A percentile compares a stretch with the other conserved stretches of the same genome.
Conservation (phyloP, 805 yeast species). For the Starmerella lactis-condensi region DNA sequence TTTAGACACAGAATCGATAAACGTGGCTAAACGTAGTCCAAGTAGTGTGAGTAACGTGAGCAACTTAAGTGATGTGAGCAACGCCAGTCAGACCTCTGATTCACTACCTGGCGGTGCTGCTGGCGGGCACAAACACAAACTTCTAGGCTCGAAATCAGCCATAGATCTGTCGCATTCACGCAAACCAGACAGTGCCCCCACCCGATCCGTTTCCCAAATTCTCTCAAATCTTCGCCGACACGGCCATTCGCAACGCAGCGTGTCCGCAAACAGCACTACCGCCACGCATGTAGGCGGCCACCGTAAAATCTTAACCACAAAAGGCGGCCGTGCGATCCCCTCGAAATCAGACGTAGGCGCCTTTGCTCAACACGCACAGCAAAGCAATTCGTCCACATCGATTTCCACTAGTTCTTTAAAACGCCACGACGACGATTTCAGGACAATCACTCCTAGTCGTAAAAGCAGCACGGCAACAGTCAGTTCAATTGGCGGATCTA, state of each 20-base stretch:
- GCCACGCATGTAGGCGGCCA: conserved; percentile 2
- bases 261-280: conserved; percentile 5
- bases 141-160: conserved; percentile 2
- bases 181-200: conserved; percentile 5
- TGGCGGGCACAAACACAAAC: neutral
- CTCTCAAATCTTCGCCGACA: conserved; percentile 15
- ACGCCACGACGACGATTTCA: conserved; percentile 1
- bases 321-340: conserved; percentile 19
- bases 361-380: conserved; percentile 6
- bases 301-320: conserved; percentile 8
- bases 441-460: conserved; percentile 11
- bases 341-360: conserved; percentile 13
- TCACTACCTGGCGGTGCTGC: no score
- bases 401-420: neutral
- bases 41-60: neutral
- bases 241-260: conserved; percentile 14
- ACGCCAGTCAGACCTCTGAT: neutral
- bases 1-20: no score
- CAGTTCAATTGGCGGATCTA: conserved; percentile 18
- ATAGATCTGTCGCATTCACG: neutral
- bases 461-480: conserved; percentile 16
- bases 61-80: neutral
- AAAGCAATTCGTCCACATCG: neutral
- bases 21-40: neutral
- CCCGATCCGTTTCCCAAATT: conserved; percentile 14